Percentiles rank a stretch among this genome's conserved stretches.
phyloP scores from a whole-genome alignment of 768 basidiomycete genomes.

The Termitomyces titanicus region DNA sequence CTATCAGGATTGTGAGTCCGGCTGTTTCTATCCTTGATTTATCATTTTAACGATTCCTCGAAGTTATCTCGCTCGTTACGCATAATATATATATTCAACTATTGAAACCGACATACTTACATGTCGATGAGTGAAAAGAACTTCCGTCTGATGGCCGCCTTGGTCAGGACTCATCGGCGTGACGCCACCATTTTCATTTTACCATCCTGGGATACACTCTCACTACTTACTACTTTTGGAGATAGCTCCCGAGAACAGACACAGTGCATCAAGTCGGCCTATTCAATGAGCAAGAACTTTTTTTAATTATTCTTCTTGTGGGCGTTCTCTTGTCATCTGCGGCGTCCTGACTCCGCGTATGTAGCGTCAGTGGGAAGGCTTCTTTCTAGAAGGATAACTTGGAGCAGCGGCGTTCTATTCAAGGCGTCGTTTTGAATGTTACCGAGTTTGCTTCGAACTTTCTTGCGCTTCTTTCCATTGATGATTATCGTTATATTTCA shows the following conservation, averaged over 20 bases:
- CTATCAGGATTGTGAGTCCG: slow-evolving; percentile 16
- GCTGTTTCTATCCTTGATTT: slow-evolving; percentile 3
- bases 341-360: neutral
- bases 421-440: neutral
- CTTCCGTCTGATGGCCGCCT: neutral
- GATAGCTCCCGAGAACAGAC: neutral
- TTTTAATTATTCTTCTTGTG: neutral
- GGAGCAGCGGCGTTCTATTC: neutral
- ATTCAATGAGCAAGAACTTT: neutral
- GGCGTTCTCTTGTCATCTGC: neutral
- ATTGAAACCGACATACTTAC: neutral
- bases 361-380: neutral
- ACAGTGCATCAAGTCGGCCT: neutral
- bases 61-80: slow-evolving; percentile 5
- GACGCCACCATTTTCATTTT: neutral
- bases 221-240: neutral
- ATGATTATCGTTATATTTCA: neutral
- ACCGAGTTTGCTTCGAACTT: neutral
- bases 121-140: neutral
- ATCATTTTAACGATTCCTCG: slow-evolving; percentile 8
- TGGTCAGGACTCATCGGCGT: too few species aligned
- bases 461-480: neutral
- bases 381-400: neutral
- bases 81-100: slow-evolving; percentile 10
- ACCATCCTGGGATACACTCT: neutral